Evolutionary conservation across 768 basidiomycete species (phyloP), one percentile per base, ranked within the genome.

Genomic region (Calocybe cyanea): DNA sequence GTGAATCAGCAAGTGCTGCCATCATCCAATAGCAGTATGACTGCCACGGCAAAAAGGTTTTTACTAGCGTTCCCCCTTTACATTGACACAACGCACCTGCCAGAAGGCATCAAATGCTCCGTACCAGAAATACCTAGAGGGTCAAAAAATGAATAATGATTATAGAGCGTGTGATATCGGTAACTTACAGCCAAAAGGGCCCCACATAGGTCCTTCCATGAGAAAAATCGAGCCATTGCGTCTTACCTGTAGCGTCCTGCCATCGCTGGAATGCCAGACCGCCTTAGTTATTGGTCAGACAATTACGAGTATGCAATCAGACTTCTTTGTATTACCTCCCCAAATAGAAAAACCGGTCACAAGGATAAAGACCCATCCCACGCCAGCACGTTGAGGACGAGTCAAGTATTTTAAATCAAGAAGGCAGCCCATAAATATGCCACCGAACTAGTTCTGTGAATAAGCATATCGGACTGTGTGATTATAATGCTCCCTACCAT

Each of bases 21-120:
- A 63, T 63, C 28, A 63, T 25, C 61, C 61, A 63, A 44, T 63
- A 63, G 33, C 61, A 61, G 40, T 54, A 63, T 7, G 58, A 60
- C 59, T 60, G 31, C 13, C 17, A 24, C 13, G 31, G n/a, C 31
- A n/a, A 32, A 8, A 32, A 32, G n/a, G n/a, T n/a, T n/a, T 28
- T 28, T 28, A 28, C 25, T 6, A 28, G 6, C 6, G 25, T 28
- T 11, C 11, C 25, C 11, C 11, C 25, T 28, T 28, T 11, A 28
- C 25, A 11, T 36, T 24, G 14, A 21, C 13, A 15, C 21, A n/a
- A 38, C 50, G 24, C 33, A 59, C 58, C 49, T 61, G 61, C 61
- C 61, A 63, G 42, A 63, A 61, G 11, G 61, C 58, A 41, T 63
- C 59, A 45, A 63, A 57, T 18, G 60, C 58, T 7, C 61, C 61